Evolutionary conservation across 2,329 filamentous ascomycete genomes (phyloP).

Genomic region (Ramularia collo-cygni): DNA sequence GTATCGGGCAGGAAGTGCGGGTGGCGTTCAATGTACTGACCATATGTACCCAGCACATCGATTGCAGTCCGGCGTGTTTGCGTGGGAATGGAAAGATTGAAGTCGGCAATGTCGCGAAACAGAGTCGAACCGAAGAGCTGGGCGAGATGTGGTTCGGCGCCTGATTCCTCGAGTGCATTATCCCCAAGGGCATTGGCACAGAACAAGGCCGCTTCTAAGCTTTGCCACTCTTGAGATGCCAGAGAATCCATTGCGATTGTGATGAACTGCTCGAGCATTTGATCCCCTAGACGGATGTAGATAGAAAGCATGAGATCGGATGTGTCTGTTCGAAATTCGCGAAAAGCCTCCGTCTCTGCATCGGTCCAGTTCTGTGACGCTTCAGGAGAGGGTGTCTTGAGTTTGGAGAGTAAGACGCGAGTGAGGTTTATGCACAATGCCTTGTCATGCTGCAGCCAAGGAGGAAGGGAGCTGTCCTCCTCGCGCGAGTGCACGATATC

Average conservation of each 20-base stretch:
- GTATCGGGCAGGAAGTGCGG: slow-evolving; percentile 60
- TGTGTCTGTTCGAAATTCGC: slow-evolving; percentile 68
- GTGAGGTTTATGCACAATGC: slow-evolving; percentile 52
- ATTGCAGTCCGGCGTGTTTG: slow-evolving; percentile 63
- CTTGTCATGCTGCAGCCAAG: slow-evolving; percentile 55
- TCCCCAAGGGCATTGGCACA: slow-evolving; percentile 63
- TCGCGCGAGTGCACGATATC: slow-evolving; percentile 50
- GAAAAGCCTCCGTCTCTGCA: slow-evolving; percentile 44
- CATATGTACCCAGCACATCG: slow-evolving; percentile 63
- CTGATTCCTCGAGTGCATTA: slow-evolving; percentile 52
- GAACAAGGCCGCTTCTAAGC: slow-evolving; percentile 48
- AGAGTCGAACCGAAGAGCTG: slow-evolving; percentile 58
- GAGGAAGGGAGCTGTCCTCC: slow-evolving; percentile 32
- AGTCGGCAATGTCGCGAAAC: slow-evolving; percentile 46
- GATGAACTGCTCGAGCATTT: slow-evolving; percentile 43
- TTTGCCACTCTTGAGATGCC: slow-evolving; percentile 38
- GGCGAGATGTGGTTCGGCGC: slow-evolving; percentile 52
- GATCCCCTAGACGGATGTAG: slow-evolving; percentile 48
- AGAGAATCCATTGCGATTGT: slow-evolving; percentile 38
- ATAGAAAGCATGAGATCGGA: slow-evolving; percentile 67
- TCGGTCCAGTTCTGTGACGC: slow-evolving; percentile 60
- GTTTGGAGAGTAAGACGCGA: slow-evolving; percentile 25
- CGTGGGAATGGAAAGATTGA: slow-evolving; percentile 47
- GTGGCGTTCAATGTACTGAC: slow-evolving; percentile 69
- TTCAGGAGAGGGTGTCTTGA: slow-evolving; percentile 51